Conservation (phyloP, 805 yeast genomes). For the Pichia occidentalis region DNA sequence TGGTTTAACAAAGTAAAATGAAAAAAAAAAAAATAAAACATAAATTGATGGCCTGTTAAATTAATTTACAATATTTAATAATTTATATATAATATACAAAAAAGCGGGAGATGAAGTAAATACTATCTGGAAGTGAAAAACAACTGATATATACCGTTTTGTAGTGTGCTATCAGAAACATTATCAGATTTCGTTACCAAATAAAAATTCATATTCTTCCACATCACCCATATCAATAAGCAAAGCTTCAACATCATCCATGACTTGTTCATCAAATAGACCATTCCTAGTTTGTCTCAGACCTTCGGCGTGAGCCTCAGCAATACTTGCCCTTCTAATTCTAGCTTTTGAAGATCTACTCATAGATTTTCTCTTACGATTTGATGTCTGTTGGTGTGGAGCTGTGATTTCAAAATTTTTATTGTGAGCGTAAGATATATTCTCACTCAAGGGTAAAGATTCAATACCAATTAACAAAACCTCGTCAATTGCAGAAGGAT, state of each 20-base stretch:
- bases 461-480: conserved; percentile 12
- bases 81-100: too few relatives aligned
- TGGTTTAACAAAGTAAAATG: too few relatives aligned
- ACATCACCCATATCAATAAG: conserved; percentile 45
- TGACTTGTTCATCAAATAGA: conserved; percentile 64
- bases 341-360: conserved; percentile 22
- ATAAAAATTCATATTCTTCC: conserved; percentile 35
- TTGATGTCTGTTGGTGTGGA: conserved; percentile 3
- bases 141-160: too few relatives aligned
- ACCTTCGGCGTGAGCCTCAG: conserved; percentile 73
- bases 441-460: not conserved
- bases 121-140: not conserved
- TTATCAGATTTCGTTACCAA: conserved; percentile 21
- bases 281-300: conserved; percentile 70
- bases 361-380: conserved; percentile 8
- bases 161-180: not conserved
- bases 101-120: too few relatives aligned
- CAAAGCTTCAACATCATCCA: conserved; percentile 68
- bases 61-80: too few relatives aligned
- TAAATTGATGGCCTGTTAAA: too few relatives aligned
- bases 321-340: conserved; percentile 60
- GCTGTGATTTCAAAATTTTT: conserved; percentile 8
- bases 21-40: too few relatives aligned
- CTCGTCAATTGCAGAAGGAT: conserved; percentile 8
- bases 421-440: not conserved